These are phyloP conservation scores for Ustilago tritici DNA, from an alignment of 1,284 basidiomycete species.

Conservation along the genomic window DNA sequence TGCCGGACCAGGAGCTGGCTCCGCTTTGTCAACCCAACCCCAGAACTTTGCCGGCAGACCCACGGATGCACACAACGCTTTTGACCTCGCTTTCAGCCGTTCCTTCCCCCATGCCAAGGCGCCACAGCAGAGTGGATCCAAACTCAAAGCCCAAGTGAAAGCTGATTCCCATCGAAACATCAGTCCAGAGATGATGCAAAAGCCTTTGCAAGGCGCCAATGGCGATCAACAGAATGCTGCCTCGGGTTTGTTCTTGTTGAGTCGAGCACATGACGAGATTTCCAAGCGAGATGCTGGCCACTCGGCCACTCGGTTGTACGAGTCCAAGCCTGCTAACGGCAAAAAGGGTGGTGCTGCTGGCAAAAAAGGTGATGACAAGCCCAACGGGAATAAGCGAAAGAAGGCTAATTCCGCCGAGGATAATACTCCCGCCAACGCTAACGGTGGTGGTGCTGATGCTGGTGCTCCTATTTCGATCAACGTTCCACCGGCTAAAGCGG, in stretches of 20 bases:
- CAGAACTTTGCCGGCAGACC: constrained; percentile 46
- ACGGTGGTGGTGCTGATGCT: background rate
- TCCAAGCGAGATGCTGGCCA: constrained; percentile 85
- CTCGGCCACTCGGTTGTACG: constrained; percentile 36
- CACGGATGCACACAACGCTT: constrained; percentile 42
- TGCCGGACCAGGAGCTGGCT: constrained; percentile 8
- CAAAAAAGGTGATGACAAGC: constrained; percentile 25
- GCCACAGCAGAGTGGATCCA: constrained; percentile 24
- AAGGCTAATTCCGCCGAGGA: constrained; percentile 45
- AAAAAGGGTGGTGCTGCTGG: constrained; percentile 14
- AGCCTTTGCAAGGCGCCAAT: constrained; percentile 20
- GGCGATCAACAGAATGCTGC: constrained; percentile 58
- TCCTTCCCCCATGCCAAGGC: constrained; percentile 29
- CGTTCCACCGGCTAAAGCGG: constrained; percentile 33
- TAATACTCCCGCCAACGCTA: background rate
- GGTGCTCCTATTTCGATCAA: constrained; percentile 12
- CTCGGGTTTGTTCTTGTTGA: constrained; percentile 85
- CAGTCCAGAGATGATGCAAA: constrained; percentile 52
- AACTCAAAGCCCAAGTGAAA: constrained; percentile 43
- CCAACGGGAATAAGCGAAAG: constrained; percentile 58
- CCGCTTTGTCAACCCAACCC: constrained; percentile 39
- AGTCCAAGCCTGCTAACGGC: constrained; percentile 34
- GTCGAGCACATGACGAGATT: constrained; percentile 92
- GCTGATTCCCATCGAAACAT: constrained; percentile 30
- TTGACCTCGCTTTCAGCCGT: constrained; percentile 58